phyloP scores from a whole-genome alignment of 179 eudicot species.

The Actinidia polygama region DNA sequence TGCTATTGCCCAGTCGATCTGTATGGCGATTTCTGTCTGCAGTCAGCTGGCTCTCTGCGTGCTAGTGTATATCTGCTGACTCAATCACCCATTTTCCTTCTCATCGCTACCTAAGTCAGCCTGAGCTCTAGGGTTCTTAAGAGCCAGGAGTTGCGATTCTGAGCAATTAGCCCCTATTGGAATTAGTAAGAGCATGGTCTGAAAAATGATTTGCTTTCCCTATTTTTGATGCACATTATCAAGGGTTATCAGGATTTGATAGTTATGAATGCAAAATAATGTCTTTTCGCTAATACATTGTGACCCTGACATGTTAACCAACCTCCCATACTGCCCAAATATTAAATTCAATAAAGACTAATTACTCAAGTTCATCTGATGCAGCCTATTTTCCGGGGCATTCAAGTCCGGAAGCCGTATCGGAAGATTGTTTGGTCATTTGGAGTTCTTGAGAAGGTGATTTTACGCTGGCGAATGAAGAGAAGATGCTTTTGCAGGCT shows the following conservation, averaged over 20 bases:
- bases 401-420: conserved; percentile 75
- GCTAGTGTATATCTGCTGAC: too few species aligned
- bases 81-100: background rate
- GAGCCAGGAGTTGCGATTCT: background rate
- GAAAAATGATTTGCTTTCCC: background rate
- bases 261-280: background rate
- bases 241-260: conserved; percentile 24
- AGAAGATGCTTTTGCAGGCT: conserved; percentile 86
- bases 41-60: background rate
- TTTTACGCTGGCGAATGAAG: conserved; percentile 82
- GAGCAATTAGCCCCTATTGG: background rate
- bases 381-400: conserved; percentile 82
- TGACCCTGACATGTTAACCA: background rate
- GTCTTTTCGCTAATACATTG: background rate
- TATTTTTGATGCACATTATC: conserved; percentile 47
- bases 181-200: background rate
- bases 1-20: too few species aligned
- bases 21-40: background rate
- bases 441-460: conserved; percentile 89
- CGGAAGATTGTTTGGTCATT: conserved; percentile 79
- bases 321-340: background rate
- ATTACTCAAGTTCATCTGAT: conserved; percentile 7
- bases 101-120: background rate
- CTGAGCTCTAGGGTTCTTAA: background rate
- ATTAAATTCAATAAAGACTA: background rate